Conservation (phyloP, 163 green algal species). For the Scenedesmus sp. region DNA sequence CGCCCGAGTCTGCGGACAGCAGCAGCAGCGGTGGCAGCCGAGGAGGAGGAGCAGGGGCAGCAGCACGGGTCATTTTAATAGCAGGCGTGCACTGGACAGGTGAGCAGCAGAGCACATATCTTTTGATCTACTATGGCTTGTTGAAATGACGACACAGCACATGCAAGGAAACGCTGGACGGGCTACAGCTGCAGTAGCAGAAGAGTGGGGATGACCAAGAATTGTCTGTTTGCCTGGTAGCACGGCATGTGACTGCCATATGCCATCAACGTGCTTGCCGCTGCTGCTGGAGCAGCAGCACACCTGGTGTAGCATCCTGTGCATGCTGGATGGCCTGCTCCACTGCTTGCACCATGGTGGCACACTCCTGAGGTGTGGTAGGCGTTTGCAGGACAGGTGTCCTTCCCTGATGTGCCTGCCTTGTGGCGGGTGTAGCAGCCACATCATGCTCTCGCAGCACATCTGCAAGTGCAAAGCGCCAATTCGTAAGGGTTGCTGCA, state of each 20-base stretch:
- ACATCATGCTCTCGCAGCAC: not conserved
- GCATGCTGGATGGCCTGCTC: constrained; percentile 44
- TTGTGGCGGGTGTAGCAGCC: not conserved
- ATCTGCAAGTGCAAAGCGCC: not conserved
- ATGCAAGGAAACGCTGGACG: too few relatives aligned
- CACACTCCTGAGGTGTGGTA: constrained; percentile 43
- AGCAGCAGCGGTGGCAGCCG: not conserved
- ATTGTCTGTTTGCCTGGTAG: too few relatives aligned
- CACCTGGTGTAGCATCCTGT: constrained; percentile 13
- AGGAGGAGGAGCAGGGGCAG: not conserved
- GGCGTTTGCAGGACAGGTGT: constrained; percentile 7
- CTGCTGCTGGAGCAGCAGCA: not conserved
- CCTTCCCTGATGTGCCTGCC: not conserved
- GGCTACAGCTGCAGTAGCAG: too few relatives aligned
- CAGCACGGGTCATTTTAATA: not conserved
- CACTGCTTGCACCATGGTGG: constrained; percentile 44
- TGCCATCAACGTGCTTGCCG: not conserved
- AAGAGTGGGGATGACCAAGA: too few relatives aligned
- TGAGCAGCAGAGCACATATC: not conserved
- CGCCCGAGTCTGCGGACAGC: not conserved
- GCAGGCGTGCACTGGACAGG: not conserved
- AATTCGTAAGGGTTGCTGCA: not conserved
- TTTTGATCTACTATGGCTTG: too few relatives aligned
- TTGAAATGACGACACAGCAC: too few relatives aligned
- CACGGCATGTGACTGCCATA: too few relatives aligned